Percentiles rank a stretch among this genome's conserved stretches.
Evolutionary conservation across 352 stramenopile genomes (phyloP).

Genomic region (Thalassiosira oceanica): DNA sequence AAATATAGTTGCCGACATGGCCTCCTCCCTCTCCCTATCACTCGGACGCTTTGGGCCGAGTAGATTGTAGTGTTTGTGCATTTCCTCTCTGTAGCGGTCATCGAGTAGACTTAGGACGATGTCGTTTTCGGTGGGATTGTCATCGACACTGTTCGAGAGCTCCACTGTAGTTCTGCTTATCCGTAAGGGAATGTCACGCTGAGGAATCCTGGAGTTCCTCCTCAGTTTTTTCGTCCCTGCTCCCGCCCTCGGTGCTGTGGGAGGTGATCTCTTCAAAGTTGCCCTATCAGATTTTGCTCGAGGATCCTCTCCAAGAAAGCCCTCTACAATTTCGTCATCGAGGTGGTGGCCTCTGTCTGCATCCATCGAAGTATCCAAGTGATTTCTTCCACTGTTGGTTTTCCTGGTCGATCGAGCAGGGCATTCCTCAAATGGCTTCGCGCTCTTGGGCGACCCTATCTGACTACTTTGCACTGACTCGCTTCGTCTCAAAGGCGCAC

Average conservation of each 20-base stretch:
- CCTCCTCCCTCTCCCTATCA: constrained; percentile 19
- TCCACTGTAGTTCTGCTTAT: too few relatives aligned
- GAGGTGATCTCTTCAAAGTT: neutral
- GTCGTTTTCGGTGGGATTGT: constrained; percentile 21
- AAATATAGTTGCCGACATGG: constrained; percentile 32
- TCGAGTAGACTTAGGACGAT: constrained; percentile 29
- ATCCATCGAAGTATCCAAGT: too few relatives aligned
- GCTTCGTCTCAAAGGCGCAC: neutral
- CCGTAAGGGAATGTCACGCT: too few relatives aligned
- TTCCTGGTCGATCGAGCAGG: too few relatives aligned
- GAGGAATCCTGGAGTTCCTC: constrained; percentile 1
- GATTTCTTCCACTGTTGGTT: too few relatives aligned
- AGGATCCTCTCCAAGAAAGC: neutral
- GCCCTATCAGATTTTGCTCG: neutral
- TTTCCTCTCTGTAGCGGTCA: constrained; percentile 33
- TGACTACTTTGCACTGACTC: too few relatives aligned
- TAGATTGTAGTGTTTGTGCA: constrained; percentile 35
- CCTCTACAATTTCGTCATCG: too few relatives aligned
- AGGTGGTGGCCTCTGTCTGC: too few relatives aligned
- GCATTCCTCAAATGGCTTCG: too few relatives aligned
- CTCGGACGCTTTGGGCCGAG: constrained; percentile 26
- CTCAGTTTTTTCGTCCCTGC: constrained; percentile 1
- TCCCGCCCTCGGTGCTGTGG: neutral
- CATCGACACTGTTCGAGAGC: neutral
- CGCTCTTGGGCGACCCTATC: too few relatives aligned